These are phyloP conservation scores for Podosphaera leucotricha DNA, from an alignment of 2,329 filamentous ascomycete species.

Conservation along the genomic window DNA sequence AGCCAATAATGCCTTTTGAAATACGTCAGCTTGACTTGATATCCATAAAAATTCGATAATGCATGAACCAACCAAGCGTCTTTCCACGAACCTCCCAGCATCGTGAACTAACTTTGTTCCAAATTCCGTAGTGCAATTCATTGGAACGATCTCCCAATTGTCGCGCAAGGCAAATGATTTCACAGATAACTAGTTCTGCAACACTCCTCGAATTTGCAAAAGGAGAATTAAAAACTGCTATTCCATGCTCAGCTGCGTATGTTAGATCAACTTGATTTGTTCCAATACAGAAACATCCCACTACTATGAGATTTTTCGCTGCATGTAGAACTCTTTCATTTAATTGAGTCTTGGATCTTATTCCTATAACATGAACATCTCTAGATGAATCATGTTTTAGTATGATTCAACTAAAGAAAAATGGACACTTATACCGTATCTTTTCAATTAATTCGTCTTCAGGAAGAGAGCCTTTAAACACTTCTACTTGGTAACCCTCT, in stretches of 20 bases:
- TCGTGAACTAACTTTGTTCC: constrained; percentile 92
- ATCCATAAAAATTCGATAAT: neutral
- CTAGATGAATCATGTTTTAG: constrained; percentile 21
- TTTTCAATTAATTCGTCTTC: constrained; percentile 93
- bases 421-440: constrained; percentile 43
- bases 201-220: constrained; percentile 97
- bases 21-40: neutral
- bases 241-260: constrained; percentile 61
- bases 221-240: constrained; percentile 96
- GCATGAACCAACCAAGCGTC: constrained; percentile 45
- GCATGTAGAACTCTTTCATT: constrained; percentile 63
- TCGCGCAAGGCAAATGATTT: constrained; percentile 77
- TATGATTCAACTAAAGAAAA: constrained; percentile 2
- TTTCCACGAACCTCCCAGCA: constrained; percentile 99
- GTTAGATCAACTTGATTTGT: constrained; percentile 86
- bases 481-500: constrained; percentile 93
- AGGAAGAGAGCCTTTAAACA: constrained; percentile 65
- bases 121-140: constrained; percentile 81
- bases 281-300: constrained; percentile 97
- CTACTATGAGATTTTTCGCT: constrained; percentile 82
- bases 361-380: constrained; percentile 91
- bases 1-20: constrained; percentile 58
- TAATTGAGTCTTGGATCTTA: constrained; percentile 93
- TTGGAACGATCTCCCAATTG: constrained; percentile 82
- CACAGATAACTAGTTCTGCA: constrained; percentile 81